These are phyloP conservation scores for Luvunga scandens DNA, from an alignment of 345 rosid genomes.

Conservation along the genomic window DNA sequence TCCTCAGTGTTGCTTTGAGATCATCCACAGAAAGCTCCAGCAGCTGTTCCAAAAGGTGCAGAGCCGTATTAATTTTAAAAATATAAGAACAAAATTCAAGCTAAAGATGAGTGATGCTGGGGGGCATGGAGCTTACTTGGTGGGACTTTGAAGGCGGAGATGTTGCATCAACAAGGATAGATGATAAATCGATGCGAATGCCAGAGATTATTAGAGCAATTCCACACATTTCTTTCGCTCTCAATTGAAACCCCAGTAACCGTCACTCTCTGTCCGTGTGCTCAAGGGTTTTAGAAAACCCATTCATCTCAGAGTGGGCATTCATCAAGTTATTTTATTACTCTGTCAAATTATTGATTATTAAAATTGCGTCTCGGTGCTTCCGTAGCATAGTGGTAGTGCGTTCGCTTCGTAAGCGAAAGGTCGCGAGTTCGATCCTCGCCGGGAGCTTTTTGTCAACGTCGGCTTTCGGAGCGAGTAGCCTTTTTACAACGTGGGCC, in stretches of 20 bases:
- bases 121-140: conserved; percentile 21
- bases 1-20: conserved; percentile 45
- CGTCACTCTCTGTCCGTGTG: background rate
- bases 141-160: conserved; percentile 22
- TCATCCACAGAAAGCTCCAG: conserved; percentile 50
- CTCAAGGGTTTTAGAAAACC: too few species aligned
- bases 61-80: background rate
- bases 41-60: conserved; percentile 24
- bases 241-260: background rate
- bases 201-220: conserved; percentile 65
- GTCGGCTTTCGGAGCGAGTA: too few species aligned
- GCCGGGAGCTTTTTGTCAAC: conserved; percentile 25
- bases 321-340: too few species aligned
- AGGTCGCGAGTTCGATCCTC: conserved; percentile 98
- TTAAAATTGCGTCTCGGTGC: background rate
- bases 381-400: conserved; percentile 94
- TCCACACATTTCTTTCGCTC: conserved; percentile 62
- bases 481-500: too few species aligned
- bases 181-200: conserved; percentile 40
- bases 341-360: accelerated
- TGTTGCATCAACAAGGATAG: conserved; percentile 19
- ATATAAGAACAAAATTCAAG: background rate
- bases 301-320: too few species aligned
- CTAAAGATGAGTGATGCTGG: background rate
- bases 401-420: conserved; percentile 99